These are phyloP conservation scores for Suillus luteus DNA, from an alignment of 768 basidiomycete genomes.

Conservation along the genomic window DNA sequence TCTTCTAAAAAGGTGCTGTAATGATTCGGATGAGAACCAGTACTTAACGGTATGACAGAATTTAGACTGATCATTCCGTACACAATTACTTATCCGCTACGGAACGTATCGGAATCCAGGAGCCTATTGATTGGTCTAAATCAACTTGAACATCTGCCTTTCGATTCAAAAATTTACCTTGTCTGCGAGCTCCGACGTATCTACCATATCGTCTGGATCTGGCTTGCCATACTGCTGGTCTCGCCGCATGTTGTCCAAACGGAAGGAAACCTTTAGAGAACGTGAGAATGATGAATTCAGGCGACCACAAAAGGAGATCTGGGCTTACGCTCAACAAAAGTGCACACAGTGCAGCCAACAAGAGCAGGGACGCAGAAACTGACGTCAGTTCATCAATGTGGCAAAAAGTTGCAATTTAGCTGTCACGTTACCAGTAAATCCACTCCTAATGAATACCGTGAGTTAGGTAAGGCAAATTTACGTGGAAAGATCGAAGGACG, in stretches of 20 bases:
- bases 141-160: neutral
- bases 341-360: constrained; percentile 6
- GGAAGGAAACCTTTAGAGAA: neutral
- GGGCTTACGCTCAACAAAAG: constrained; percentile 6
- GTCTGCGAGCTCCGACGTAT: constrained; percentile 68
- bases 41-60: neutral
- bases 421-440: neutral
- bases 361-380: constrained; percentile 4
- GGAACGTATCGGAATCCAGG: constrained; percentile 60
- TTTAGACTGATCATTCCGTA: neutral
- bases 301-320: neutral
- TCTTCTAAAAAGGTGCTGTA: neutral
- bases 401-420: neutral
- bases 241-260: constrained; percentile 36
- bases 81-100: constrained; percentile 13
- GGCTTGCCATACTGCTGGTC: constrained; percentile 56
- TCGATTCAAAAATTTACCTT: constrained; percentile 40
- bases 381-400: neutral
- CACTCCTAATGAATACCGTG: neutral
- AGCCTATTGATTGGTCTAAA: constrained; percentile 40
- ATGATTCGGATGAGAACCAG: neutral
- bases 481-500: constrained; percentile 1
- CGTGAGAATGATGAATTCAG: neutral
- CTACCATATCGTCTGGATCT: constrained; percentile 48
- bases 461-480: neutral